Evolutionary conservation across 441 rosid genomes (phyloP), one percentile per base, ranked within the genome.

Genomic region (Omphalea diandra): DNA sequence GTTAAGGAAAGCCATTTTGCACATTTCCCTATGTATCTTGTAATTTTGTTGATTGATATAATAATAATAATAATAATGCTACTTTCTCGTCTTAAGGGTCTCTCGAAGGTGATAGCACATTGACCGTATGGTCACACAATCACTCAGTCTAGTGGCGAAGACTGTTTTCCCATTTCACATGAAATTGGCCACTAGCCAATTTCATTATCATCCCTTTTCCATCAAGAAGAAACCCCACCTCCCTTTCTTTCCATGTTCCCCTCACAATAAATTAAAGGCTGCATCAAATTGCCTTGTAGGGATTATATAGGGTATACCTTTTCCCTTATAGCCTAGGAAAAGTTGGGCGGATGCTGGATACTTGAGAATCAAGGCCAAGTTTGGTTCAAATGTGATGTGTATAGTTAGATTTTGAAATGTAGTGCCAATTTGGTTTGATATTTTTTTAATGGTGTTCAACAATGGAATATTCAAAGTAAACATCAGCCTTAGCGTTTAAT

Each of bases 211-310:
- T 63, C 59, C 38, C 71, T 80, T 80, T 75, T 65, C 77, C 73
- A 70, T 59, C 55, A 58, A 36, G 68, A 52, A 77, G 24, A 56
- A 58, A 47, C 82, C 85, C 90, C 85, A 83, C 84, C 75, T 79
- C 66, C 74, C 46, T 59, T 69, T 36, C 64, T 67, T 77, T 70
- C 46, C 76, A 73, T 74, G 72, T 57, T 79, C 73, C 57, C 73
- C 76, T 64, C 43, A 63, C 69, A 58, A 74, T 31, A n/a, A n/a
- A n/a, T n/a, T n/a, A 79, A 38, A 65, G 53, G 70, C 44, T 66
- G 67, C 76, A 77, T 79, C 76, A 77, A n/a, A 12, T 27, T 82
- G 77, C 84, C 73, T 67, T 66, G 40, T 54, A 69, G n/a, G 77
- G 68, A 71, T 75, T 40, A 6, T 70, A 56, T 47, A 47, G 57